Conservation (phyloP, 2,329 filamentous ascomycete genomes). For the Aspergillus brunneoviolaceus region DNA sequence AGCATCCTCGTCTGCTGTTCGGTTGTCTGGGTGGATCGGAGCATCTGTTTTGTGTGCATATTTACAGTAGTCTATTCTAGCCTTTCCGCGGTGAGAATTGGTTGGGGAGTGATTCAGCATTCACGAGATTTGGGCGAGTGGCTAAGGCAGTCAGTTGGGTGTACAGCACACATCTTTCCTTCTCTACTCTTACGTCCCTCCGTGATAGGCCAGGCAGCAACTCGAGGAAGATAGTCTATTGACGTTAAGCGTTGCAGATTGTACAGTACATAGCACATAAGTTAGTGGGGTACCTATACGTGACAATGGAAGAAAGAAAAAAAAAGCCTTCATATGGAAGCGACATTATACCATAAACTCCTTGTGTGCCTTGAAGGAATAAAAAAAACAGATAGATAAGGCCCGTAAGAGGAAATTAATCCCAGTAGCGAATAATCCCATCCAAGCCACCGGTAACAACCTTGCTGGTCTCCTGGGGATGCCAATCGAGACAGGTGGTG, state of each 20-base stretch:
- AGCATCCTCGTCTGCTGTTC: not conserved
- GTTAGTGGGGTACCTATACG: not conserved
- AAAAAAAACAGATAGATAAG: not conserved
- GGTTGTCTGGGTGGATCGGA: not conserved
- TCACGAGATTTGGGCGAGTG: too few species aligned
- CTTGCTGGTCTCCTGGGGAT: constrained; percentile 96
- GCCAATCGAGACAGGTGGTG: constrained; percentile 87
- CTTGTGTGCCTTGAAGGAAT: not conserved
- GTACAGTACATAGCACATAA: not conserved
- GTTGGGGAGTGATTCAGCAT: too few species aligned
- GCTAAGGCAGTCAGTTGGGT: too few species aligned
- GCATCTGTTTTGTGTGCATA: too few species aligned
- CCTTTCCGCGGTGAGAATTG: too few species aligned
- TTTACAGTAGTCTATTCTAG: too few species aligned
- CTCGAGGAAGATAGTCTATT: not conserved
- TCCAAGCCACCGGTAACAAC: constrained; percentile 87
- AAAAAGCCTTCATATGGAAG: not conserved
- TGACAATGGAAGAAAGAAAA: not conserved
- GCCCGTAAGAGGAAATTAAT: constrained; percentile 52
- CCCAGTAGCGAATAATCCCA: constrained; percentile 88
- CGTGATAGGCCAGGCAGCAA: too few species aligned
- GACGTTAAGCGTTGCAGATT: not conserved
- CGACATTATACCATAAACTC: not conserved
- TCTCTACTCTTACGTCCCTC: too few species aligned
- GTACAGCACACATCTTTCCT: too few species aligned